Evolutionary conservation across 1,139 yeast genomes (phyloP).

Genomic region (Saccharomyces hybrid): DNA sequence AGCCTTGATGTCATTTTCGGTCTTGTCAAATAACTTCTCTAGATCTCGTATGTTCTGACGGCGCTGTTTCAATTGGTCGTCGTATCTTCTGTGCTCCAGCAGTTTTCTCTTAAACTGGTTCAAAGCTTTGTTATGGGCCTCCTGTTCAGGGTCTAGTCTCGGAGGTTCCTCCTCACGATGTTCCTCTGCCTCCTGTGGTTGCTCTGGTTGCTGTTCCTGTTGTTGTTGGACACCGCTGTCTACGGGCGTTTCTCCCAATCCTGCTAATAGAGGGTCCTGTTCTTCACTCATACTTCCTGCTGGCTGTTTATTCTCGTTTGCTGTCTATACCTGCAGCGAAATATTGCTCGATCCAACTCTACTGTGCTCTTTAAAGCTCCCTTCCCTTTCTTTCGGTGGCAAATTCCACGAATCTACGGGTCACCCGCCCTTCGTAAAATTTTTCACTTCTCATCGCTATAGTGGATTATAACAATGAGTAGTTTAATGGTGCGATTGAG

Average conservation of each 20-base stretch:
- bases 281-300: conserved; percentile 47
- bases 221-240: conserved; percentile 1
- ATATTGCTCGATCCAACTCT: not conserved
- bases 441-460: not conserved
- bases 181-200: conserved; percentile 10
- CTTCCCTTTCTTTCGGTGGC: conserved; percentile 1
- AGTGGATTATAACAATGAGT: not conserved
- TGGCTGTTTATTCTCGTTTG: too few species aligned
- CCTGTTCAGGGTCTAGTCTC: conserved; percentile 42
- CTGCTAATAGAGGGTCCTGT: conserved; percentile 65
- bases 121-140: conserved; percentile 75
- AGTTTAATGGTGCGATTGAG: not conserved
- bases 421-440: not conserved
- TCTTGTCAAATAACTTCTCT: conserved; percentile 79
- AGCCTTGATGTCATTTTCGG: conserved; percentile 95
- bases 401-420: not conserved
- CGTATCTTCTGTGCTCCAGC: conserved; percentile 92
- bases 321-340: not conserved
- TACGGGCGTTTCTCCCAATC: conserved; percentile 39
- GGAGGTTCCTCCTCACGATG: conserved; percentile 13
- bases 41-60: conserved; percentile 77
- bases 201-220: conserved; percentile 5
- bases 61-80: conserved; percentile 78
- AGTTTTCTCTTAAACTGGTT: conserved; percentile 75
- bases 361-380: not conserved